These are phyloP conservation scores for Apiotrichum gamsii DNA, from an alignment of 1,284 basidiomycete genomes.

Conservation along the genomic window DNA sequence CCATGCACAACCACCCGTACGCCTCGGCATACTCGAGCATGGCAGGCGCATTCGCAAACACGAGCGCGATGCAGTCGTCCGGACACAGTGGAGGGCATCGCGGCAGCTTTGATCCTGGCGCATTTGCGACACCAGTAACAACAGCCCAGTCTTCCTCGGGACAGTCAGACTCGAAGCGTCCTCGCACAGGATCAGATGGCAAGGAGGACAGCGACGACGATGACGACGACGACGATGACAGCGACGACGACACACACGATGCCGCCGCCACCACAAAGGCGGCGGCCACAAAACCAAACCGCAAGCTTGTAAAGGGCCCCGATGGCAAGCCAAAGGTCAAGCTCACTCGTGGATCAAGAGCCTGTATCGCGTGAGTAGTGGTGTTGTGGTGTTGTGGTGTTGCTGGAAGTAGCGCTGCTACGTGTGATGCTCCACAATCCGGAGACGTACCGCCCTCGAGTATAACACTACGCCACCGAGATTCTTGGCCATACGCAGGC, in stretches of 20 bases:
- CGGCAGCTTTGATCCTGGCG: slow-evolving; percentile 2
- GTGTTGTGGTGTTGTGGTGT: too few species aligned
- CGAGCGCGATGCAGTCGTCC: not conserved
- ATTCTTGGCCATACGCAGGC: too few species aligned
- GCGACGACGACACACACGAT: slow-evolving; percentile 32
- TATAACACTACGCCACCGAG: too few species aligned
- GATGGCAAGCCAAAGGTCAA: slow-evolving; percentile 59
- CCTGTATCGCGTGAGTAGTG: slow-evolving; percentile 37
- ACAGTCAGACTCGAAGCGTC: slow-evolving; percentile 10
- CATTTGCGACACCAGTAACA: not conserved
- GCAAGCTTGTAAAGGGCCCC: slow-evolving; percentile 25
- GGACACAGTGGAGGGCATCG: too few species aligned
- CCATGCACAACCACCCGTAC: slow-evolving; percentile 34
- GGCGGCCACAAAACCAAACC: slow-evolving; percentile 16
- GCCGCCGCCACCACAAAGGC: slow-evolving; percentile 22
- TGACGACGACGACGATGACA: slow-evolving; percentile 26
- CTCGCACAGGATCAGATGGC: slow-evolving; percentile 9
- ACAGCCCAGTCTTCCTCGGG: not conserved
- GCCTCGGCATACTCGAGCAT: slow-evolving; percentile 37
- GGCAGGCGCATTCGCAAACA: slow-evolving; percentile 22
- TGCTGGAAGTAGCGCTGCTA: not conserved
- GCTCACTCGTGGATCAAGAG: slow-evolving; percentile 68
- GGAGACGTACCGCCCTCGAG: too few species aligned
- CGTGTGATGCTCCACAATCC: too few species aligned
- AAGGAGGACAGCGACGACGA: slow-evolving; percentile 16